A percentile compares a stretch with the other conserved stretches of the same genome.
These are phyloP conservation scores for Blastocystis sp. DNA, from an alignment of 352 stramenopile genomes.

Conservation along the genomic window DNA sequence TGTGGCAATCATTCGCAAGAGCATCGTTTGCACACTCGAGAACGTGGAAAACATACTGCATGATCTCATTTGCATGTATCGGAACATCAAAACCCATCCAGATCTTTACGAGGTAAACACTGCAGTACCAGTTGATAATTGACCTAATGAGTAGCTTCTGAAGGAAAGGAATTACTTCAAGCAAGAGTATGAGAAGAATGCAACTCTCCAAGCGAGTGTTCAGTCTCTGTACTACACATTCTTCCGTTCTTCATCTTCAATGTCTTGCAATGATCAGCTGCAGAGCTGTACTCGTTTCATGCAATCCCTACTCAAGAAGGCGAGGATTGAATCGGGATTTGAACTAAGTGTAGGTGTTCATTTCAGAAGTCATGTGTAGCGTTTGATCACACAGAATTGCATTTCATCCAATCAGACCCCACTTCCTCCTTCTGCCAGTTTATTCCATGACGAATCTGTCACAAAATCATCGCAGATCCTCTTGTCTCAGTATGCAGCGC, in stretches of 20 bases:
- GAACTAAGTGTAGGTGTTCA: neutral
- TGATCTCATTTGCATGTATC: neutral
- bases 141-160: neutral
- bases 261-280: neutral
- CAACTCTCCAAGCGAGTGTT: neutral
- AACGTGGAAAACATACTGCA: constrained; percentile 28
- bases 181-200: neutral
- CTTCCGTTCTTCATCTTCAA: neutral
- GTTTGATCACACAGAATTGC: neutral
- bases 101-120: neutral
- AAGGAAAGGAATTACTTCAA: neutral
- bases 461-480: neutral
- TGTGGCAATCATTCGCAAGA: neutral
- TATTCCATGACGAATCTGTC: neutral
- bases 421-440: neutral
- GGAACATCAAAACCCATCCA: neutral
- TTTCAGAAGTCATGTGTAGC: neutral
- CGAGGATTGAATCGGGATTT: neutral
- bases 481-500: neutral
- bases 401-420: neutral
- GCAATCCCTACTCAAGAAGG: neutral
- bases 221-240: neutral
- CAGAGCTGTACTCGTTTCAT: neutral
- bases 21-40: constrained; percentile 25
- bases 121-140: neutral